Base-by-base conservation (phyloP, 768 basidiomycete genomes). In the Cytidiella melzeri region DNA sequence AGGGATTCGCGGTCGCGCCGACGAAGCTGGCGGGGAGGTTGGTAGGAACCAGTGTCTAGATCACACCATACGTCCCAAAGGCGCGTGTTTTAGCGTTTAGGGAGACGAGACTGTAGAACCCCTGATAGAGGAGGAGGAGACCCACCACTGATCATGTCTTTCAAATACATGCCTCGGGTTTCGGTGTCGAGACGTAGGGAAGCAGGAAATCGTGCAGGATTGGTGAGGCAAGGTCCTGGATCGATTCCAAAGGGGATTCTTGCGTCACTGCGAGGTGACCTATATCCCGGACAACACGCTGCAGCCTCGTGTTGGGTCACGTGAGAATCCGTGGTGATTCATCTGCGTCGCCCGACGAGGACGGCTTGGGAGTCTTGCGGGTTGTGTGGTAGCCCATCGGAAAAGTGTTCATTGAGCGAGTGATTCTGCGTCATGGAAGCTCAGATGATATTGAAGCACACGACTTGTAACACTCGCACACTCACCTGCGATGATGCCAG, bases 151-250 rank as follows among this genome's bases (percentile, higher is more conserved):
- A 47, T 48, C 21, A 47, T 47, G 41, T 55, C 53, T 18, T 55
- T 48, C 11, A 57, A 43, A 30, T 57, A 55, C 58, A 60, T 60
- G 28, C 9, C 40, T 58, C 37, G 19, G 47, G 25, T 34, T 34
- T 34, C 30, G 30, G 15, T 34, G 30, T 34, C 30, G 30, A 34
- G 15, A 34, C 30, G 30, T 7, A 15, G 30, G 30, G 30, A 15
- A 34, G 30, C 9, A 34, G 30, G n/a, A n/a, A 34, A 34, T 34
- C 30, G 30, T 34, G 30, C 30, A 34, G 30, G 9, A 7, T 34
- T 7, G 30, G 30, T 34, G 30, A 34, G 30, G 30, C 30, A 34
- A 34, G 30, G 30, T 34, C 30, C 30, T 34, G 30, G 30, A 34
- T 34, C 30, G 30, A 34, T 34, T 34, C 30, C n/a, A n/a, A n/a